phyloP scores from a whole-genome alignment of 495 filamentous ascomycete species.

The Neurospora discreta region DNA sequence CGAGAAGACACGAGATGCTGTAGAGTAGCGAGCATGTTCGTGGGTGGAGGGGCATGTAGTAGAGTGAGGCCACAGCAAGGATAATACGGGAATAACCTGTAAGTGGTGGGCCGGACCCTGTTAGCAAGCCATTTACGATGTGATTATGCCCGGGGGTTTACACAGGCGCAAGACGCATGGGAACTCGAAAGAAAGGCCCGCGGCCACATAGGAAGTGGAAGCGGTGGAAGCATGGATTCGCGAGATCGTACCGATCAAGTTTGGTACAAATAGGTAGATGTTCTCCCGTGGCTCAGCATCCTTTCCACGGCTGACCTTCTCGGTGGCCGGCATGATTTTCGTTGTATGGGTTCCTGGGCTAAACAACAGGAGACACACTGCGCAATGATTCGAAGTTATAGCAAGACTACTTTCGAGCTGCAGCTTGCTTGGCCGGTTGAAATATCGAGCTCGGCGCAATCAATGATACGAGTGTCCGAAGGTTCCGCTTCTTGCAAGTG shows the following conservation, averaged over 20 bases:
- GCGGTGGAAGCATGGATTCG: neutral
- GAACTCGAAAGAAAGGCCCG: neutral
- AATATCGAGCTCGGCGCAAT: neutral
- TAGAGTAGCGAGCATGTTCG: conserved; percentile 89
- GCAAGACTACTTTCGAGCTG: neutral
- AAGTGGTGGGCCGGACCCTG: neutral
- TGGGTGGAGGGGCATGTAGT: conserved; percentile 97
- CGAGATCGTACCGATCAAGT: conserved; percentile 57
- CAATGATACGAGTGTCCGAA: neutral
- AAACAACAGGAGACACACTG: neutral
- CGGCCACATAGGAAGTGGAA: neutral
- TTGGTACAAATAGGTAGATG: conserved; percentile 73
- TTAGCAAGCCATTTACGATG: conserved; percentile 1
- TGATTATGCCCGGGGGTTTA: neutral
- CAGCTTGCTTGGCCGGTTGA: neutral
- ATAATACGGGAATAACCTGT: conserved; percentile 81
- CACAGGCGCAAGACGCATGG: neutral
- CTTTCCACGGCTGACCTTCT: neutral
- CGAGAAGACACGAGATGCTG: conserved; percentile 82
- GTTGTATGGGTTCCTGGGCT: neutral
- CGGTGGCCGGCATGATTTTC: neutral
- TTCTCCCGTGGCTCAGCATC: conserved; percentile 46
- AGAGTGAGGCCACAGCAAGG: conserved; percentile 82
- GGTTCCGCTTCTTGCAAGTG: neutral
- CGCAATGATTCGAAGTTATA: neutral